Base-by-base conservation (phyloP, 257 asterid species). In the Scutellaria baicalensis region DNA sequence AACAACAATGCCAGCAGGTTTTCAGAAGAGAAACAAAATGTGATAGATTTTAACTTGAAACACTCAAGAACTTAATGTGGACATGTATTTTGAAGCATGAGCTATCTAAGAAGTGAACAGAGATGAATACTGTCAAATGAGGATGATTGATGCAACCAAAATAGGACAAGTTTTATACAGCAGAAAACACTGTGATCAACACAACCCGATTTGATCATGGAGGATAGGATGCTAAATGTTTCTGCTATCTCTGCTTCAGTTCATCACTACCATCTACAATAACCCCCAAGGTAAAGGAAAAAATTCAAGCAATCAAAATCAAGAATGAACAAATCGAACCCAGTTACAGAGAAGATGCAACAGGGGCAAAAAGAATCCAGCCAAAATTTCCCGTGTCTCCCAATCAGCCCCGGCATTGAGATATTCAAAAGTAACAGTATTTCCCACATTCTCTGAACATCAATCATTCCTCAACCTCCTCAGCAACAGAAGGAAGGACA, bases 401-500 rank as follows among this genome's bases (percentile, higher is more conserved):
- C 54, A 56, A 20, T 66, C 61, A 50, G 74, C 63, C 77, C 65
- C 69, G 13, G 10, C 50, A 51, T 59, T 51, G 31, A 27, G 51
- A 11, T 42, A 43, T 11, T 23, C 27, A 64, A 52, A 40, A 63
- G 73, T 71, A 56, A 43, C 33, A 50, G 33, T 36, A 45, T 45
- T 68, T 75, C 36, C 69, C 76, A 68, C 76, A 76, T 66, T 72
- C 59, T 55, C 33, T 27, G 33, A 2, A 27, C 33, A 27, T 27
- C 33, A 27, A 74, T 82, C 79, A 83, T 44, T 77, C 81, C 65
- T 88, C 96, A 27, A 69, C 81, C 36, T 89, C 97, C 83, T 94
- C 97, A 12, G 74, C 80, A 47, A 89, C 97, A 1, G 97, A 68
- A 3, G 93, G 86, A 59, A 91, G 90, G 38, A 66, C 83, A 17